phyloP scores from a whole-genome alignment of 2,329 filamentous ascomycete species.

The Xylaria sp. region DNA sequence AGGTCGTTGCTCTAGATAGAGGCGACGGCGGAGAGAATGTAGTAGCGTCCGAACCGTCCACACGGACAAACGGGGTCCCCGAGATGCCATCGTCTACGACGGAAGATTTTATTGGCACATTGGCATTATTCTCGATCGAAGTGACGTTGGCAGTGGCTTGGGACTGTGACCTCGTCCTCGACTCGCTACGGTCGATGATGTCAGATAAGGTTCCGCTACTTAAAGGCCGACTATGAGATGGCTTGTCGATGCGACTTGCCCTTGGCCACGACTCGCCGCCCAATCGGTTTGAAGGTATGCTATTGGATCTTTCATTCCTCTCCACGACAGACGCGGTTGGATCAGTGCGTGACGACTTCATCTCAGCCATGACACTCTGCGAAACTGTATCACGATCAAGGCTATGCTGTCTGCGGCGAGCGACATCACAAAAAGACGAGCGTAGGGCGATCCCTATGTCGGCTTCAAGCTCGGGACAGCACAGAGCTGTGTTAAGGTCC shows the following conservation, averaged over 20 bases:
- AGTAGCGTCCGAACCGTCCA: slow-evolving; percentile 41
- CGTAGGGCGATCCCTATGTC: slow-evolving; percentile 53
- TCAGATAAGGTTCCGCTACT: slow-evolving; percentile 6
- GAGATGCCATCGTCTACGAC: slow-evolving; percentile 54
- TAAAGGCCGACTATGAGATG: slow-evolving; percentile 15
- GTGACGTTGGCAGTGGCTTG: slow-evolving; percentile 11
- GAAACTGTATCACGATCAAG: slow-evolving; percentile 50
- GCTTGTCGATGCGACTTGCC: slow-evolving; percentile 11
- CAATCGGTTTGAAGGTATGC: slow-evolving; percentile 20
- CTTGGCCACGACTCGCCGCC: slow-evolving; percentile 13
- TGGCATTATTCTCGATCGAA: slow-evolving; percentile 20
- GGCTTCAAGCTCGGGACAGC: slow-evolving; percentile 51
- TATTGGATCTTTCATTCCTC: slow-evolving; percentile 23
- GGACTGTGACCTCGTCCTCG: slow-evolving; percentile 23
- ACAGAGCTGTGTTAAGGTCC: slow-evolving; percentile 42
- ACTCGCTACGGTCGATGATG: slow-evolving; percentile 10
- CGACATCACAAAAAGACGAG: slow-evolving; percentile 53
- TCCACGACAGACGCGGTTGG: slow-evolving; percentile 21
- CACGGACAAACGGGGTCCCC: slow-evolving; percentile 56
- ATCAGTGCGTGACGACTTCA: slow-evolving; percentile 32
- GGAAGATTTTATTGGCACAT: slow-evolving; percentile 30
- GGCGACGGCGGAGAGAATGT: slow-evolving; percentile 33
- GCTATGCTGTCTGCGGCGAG: slow-evolving; percentile 43
- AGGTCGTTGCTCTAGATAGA: slow-evolving; percentile 28
- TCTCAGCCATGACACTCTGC: slow-evolving; percentile 48